Evolutionary conservation across 2,329 filamentous ascomycete species (phyloP).

Genomic region (Aspergillus fijiensis): DNA sequence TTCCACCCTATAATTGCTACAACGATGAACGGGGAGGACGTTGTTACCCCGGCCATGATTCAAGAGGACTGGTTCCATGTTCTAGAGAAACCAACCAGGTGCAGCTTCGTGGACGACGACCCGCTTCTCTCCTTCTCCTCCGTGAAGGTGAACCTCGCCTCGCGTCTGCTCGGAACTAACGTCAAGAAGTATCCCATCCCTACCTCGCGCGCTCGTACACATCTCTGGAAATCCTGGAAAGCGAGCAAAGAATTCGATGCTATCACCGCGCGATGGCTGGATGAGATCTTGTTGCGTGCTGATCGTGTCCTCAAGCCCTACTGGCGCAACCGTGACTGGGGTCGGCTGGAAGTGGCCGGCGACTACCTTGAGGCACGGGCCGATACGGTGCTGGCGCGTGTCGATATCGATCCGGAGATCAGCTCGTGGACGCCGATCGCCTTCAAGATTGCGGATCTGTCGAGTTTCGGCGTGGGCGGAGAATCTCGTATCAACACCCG

Average conservation of each 20-base stretch:
- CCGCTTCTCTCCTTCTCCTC: conserved; percentile 50
- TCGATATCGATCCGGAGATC: conserved; percentile 51
- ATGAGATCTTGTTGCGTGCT: conserved; percentile 49
- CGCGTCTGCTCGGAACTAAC: conserved; percentile 29
- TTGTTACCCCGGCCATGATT: conserved; percentile 56
- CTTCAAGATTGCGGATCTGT: conserved; percentile 51
- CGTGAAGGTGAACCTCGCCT: conserved; percentile 29
- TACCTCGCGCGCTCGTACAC: conserved; percentile 48
- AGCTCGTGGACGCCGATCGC: conserved; percentile 53
- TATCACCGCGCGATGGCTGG: conserved; percentile 50
- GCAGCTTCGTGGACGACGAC: conserved; percentile 51
- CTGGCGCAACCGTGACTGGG: conserved; percentile 46
- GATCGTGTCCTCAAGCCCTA: conserved; percentile 47
- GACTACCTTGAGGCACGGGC: conserved; percentile 44
- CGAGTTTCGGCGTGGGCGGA: conserved; percentile 52
- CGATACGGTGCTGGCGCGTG: conserved; percentile 52
- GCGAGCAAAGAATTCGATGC: conserved; percentile 47
- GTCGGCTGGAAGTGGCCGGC: conserved; percentile 44
- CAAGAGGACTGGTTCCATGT: conserved; percentile 46
- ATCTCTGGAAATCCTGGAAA: conserved; percentile 53
- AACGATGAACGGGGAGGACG: conserved; percentile 49
- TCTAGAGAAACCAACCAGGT: conserved; percentile 42
- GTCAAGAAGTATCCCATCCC: conserved; percentile 39
- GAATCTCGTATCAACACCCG: conserved; percentile 52
- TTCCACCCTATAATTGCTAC: conserved; percentile 49